Evolutionary conservation across 371 early-diverging fungal species (phyloP).

Genomic region (Batkoa obscura): DNA sequence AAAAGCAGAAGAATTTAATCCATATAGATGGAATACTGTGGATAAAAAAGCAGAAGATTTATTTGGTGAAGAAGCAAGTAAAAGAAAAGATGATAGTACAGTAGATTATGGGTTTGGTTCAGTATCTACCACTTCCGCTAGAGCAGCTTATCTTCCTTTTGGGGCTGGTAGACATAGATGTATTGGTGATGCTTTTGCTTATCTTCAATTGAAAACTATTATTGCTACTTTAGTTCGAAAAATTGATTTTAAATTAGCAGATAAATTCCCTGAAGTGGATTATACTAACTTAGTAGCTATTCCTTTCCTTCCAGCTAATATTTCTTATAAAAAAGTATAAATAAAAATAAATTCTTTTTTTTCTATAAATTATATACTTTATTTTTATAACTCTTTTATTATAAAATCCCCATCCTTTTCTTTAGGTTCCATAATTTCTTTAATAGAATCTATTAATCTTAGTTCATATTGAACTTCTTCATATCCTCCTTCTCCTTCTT

Average conservation of each 20-base stretch:
- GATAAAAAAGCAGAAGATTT: not conserved
- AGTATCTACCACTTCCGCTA: slow-evolving; percentile 52
- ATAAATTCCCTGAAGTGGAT: slow-evolving; percentile 60
- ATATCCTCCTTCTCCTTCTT: no score
- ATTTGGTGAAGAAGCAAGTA: slow-evolving; percentile 14
- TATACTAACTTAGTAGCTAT: slow-evolving; percentile 74
- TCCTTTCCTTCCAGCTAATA: slow-evolving; percentile 6
- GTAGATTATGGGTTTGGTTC: slow-evolving; percentile 75
- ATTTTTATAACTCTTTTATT: no score
- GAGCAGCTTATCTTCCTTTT: slow-evolving; percentile 82
- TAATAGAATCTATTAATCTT: no score
- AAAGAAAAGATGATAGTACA: no score
- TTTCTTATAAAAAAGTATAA: no score
- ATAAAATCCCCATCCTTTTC: no score
- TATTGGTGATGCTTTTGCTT: slow-evolving; percentile 94
- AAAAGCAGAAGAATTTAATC: slow-evolving; percentile 57
- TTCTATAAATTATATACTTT: no score
- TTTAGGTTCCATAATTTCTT: no score
- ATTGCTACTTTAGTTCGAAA: slow-evolving; percentile 54
- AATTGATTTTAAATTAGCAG: slow-evolving; percentile 40
- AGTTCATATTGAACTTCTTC: no score
- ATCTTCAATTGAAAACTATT: slow-evolving; percentile 86
- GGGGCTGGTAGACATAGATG: slow-evolving; percentile 97
- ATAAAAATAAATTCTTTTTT: no score
- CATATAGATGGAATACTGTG: slow-evolving; percentile 43